Percentiles rank a stretch among this genome's conserved stretches.
These are phyloP conservation scores for Melaleuca alternifolia DNA, from an alignment of 345 rosid species.

Conservation along the genomic window DNA sequence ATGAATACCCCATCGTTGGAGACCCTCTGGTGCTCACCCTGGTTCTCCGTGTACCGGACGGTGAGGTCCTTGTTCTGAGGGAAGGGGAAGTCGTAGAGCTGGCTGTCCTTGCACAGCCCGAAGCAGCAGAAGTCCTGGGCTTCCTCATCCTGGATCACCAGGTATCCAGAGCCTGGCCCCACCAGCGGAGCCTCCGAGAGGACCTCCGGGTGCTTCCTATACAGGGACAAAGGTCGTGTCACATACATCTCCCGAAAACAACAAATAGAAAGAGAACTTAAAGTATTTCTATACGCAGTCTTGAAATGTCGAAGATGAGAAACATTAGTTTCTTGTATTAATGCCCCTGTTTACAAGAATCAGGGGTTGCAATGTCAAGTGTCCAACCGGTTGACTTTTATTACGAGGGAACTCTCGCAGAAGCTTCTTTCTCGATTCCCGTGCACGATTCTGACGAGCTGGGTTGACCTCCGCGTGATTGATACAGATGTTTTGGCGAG, in stretches of 20 bases:
- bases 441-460: not conserved
- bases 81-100: slow-evolving; percentile 18
- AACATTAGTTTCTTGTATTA: not conserved
- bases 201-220: slow-evolving; percentile 14
- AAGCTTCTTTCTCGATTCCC: not conserved
- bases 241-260: slow-evolving; percentile 15
- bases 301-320: not conserved
- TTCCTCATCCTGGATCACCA: slow-evolving; percentile 39
- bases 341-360: not conserved
- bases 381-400: not conserved
- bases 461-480: not conserved
- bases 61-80: slow-evolving; percentile 35
- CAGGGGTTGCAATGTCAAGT: not conserved
- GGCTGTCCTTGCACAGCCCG: slow-evolving; percentile 11
- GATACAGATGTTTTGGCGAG: not conserved
- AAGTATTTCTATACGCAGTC: not conserved
- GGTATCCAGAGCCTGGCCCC: slow-evolving; percentile 33
- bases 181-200: slow-evolving; percentile 15
- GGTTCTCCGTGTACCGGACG: not conserved
- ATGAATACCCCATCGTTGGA: not conserved
- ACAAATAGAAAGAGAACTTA: not conserved
- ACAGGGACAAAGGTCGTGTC: slow-evolving; percentile 44
- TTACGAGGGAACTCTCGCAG: not conserved
- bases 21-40: not conserved
- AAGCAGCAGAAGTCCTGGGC: slow-evolving; percentile 16